Base-by-base conservation (phyloP, 2,329 filamentous ascomycete genomes). In the Pseudogymnoascus sp. region DNA sequence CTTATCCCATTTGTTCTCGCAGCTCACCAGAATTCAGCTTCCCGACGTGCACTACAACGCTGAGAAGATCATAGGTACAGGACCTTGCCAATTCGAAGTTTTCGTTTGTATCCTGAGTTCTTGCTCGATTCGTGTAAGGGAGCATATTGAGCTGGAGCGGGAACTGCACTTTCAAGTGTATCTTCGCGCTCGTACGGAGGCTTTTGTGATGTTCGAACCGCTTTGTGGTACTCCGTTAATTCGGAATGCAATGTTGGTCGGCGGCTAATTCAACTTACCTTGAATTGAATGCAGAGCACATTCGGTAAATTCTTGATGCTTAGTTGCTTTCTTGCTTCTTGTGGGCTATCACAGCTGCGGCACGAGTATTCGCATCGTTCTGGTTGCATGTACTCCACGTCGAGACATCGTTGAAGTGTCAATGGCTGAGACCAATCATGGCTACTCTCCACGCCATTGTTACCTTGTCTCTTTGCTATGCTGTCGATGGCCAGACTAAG, bases 311-410 rank as follows among this genome's bases (percentile, higher is more conserved):
- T 85, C 72, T 91, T 91, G 66, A 97, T 90, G 67, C 86, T 90
- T 61, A 95, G 83, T 69, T 94, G 89, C 72, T 96, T 91, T 61
- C 86, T 88, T 1, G 92, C 92, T 70, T 91, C 88, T 71, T 92
- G 89, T 29, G 84, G 86, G 39, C 83, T 85, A 64, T 85, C 84
- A 75, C 93, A 97, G 65, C 84, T 90, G 67, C 87, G 83, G 75
- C 93, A 97, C 41, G 87, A 89, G 73, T 97, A 97, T 68, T 92
- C 90, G 71, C 91, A 93, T 72, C 90, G 91, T 75, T 97, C 93
- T 1, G 86, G 84, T 62, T 87, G 88, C 61, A 93, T 91, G 73
- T 95, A 97, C 70, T 93, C 89, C 66, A 95, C 84, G 64, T 87
- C 90, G 10, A 97, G 78, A 71, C 93, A 96, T 61, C 88, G 85